These are phyloP conservation scores for Salvia hispanica DNA, from an alignment of 257 asterid genomes.

Conservation along the genomic window DNA sequence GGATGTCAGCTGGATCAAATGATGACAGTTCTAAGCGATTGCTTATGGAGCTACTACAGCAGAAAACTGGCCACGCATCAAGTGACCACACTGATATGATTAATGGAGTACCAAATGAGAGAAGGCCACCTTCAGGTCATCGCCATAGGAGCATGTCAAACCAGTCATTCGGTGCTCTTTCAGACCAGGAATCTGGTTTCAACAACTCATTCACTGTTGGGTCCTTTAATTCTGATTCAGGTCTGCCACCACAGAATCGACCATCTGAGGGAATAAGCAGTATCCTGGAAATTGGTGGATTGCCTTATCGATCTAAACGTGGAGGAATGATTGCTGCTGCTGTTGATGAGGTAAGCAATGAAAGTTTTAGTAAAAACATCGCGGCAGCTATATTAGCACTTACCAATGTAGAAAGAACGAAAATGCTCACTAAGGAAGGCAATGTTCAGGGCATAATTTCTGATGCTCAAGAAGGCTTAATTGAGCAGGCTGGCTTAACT, in stretches of 20 bases:
- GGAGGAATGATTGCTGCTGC: conserved; percentile 47
- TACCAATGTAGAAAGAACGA: conserved; percentile 24
- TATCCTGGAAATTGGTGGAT: conserved; percentile 49
- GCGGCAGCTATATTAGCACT: conserved; percentile 11
- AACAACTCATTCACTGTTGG: conserved; percentile 53
- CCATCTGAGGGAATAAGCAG: conserved; percentile 44
- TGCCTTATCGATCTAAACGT: conserved; percentile 53
- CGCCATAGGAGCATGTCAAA: conserved; percentile 49
- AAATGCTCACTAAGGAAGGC: conserved; percentile 37
- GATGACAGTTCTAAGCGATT: conserved; percentile 92
- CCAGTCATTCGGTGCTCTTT: conserved; percentile 45
- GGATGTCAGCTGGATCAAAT: conserved; percentile 90
- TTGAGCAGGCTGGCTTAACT: conserved; percentile 43
- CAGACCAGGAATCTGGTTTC: conserved; percentile 58
- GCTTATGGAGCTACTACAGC: conserved; percentile 91
- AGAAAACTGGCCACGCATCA: conserved; percentile 62
- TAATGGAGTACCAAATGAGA: conserved; percentile 52
- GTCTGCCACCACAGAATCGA: conserved; percentile 48
- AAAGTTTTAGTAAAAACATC: conserved; percentile 16
- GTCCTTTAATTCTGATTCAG: conserved; percentile 61
- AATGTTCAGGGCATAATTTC: conserved; percentile 54
- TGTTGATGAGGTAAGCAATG: conserved; percentile 51
- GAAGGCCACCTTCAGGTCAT: conserved; percentile 55
- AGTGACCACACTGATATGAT: conserved; percentile 51
- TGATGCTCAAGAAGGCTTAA: conserved; percentile 51